Evolutionary conservation across 129 eudicot species (phyloP), one percentile per base, ranked within the genome.

Genomic region (Ambrosia trifida): DNA sequence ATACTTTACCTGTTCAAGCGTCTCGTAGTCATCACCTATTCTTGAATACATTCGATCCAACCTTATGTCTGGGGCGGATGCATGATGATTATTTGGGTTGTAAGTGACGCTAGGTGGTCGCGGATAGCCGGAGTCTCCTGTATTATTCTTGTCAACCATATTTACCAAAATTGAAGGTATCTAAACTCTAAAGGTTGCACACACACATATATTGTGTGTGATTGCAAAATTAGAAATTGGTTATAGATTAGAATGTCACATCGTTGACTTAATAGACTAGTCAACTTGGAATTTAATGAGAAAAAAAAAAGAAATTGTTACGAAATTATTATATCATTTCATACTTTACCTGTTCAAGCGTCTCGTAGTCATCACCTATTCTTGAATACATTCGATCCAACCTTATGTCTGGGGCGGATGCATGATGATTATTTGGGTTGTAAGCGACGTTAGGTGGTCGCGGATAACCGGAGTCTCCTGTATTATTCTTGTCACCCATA

Each of bases 1-100:
- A n/a, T n/a, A n/a, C n/a, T n/a, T n/a, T n/a, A 90, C 97, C 91
- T 87, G 79, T 74, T 87, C 97, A 74, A 87, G 71, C 5, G 91
- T 75, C 24, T 76, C 79, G 72, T 91, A 91, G 66, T 91, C 76
- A 76, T 91, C 97, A 10, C 77, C 72, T 54, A 91, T 91, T 66
- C 77, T 79, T 16, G 91, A 81, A 63, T 77, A 91, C 56, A 53
- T 87, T 49, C 67, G 71, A 14, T 81, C 85, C 53, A 83, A 59
- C 66, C 45, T 61, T 68, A 78, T 76, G 4, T 68, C 28, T 3
- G 77, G 70, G 43, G 60, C 12, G 4, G 86, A 78, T 13, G 85
- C 77, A 13, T 73, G 78, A 72, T 30, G 81, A 19, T 80, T 87
- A 66, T 24, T 80, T 63, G 96, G 86, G 4, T 79, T 75, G 54